Base-by-base conservation (phyloP, 2,329 filamentous ascomycete species). In the Apiospora aurea region DNA sequence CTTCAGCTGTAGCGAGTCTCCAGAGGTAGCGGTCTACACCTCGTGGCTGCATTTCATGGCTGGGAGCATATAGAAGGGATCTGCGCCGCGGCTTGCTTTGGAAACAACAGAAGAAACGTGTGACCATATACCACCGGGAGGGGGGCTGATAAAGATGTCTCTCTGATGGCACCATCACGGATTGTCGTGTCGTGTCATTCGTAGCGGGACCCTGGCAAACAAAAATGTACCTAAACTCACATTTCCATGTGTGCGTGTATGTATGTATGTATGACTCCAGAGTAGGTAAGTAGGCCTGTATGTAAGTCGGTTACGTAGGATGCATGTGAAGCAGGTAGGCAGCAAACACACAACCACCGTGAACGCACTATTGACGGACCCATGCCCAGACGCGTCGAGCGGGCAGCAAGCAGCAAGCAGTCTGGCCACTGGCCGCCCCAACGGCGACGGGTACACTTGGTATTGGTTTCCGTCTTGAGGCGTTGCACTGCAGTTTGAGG, bases 111-210 rank as follows among this genome's bases (percentile, higher is more conserved):
- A 64, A 64, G 57, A 38, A 64, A 64, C 34, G 57, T 41, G 57
- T 21, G 34, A 14, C n/a, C 21, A 38, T 34, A 34, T 38, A 41
- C 57, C 29, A 41, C 41, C 57, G 21, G 11, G 34, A 64, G 57
- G 57, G 8, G 24, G 51, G 57, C 34, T 64, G 18, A 6, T n/a
- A 64, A 13, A 5, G 41, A n/a, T 61, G 53, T 61, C 29, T 38
- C 29, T 38, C 29, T 61, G 53, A 61, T 61, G 29, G 53, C 53
- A 61, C 57, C 57, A 41, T 41, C 18, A 41, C 29, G 57, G 2
- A 41, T 41, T 38, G 57, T 64, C 34, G 57, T 64, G 34, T 64
- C 29, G 34, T 64, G 57, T 64, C 57, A 64, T 34, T 41, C 57
- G 29, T 18, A 38, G 53, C 57, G 57, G 34, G 34, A 41, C 34